phyloP scores from a whole-genome alignment of 2,329 filamentous ascomycete species.

The Colletotrichum higginsianum region DNA sequence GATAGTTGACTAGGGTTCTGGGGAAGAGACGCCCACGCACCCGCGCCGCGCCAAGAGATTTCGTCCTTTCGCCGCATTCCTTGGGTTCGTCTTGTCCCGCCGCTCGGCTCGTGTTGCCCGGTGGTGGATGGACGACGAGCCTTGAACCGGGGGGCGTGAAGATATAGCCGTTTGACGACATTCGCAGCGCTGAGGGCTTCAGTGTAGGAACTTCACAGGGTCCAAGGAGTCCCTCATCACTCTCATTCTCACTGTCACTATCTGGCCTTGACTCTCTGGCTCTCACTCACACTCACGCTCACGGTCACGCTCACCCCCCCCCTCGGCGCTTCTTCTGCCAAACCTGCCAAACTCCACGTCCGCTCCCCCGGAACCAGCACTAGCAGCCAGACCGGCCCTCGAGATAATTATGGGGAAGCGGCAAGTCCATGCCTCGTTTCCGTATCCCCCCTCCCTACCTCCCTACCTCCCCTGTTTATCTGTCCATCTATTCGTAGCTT shows the following conservation, averaged over 20 bases:
- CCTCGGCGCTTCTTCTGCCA: slow-evolving; percentile 1
- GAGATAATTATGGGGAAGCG: slow-evolving; percentile 30
- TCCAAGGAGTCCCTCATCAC: background rate
- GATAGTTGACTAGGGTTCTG: background rate
- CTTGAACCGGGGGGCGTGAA: background rate
- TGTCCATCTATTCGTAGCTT: background rate
- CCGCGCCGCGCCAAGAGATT: slow-evolving; percentile 31
- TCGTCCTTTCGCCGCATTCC: slow-evolving; percentile 32
- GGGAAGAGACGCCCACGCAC: slow-evolving; percentile 28
- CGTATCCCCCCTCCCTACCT: background rate
- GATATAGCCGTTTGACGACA: background rate
- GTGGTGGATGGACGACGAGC: background rate
- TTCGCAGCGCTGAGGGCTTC: background rate
- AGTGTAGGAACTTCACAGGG: no score
- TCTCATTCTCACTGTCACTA: no score
- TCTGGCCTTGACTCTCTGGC: no score
- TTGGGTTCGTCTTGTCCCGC: slow-evolving; percentile 35
- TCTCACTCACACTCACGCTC: no score
- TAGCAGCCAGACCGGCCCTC: slow-evolving; percentile 13
- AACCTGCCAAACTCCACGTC: slow-evolving; percentile 26
- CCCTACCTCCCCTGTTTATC: background rate
- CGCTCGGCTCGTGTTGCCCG: slow-evolving; percentile 12
- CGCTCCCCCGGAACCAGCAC: slow-evolving; percentile 33
- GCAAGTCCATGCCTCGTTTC: background rate
- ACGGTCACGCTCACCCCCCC: no score